Base-by-base conservation (phyloP, 2,329 filamentous ascomycete species). In the Xylariomycetidae sp. region DNA sequence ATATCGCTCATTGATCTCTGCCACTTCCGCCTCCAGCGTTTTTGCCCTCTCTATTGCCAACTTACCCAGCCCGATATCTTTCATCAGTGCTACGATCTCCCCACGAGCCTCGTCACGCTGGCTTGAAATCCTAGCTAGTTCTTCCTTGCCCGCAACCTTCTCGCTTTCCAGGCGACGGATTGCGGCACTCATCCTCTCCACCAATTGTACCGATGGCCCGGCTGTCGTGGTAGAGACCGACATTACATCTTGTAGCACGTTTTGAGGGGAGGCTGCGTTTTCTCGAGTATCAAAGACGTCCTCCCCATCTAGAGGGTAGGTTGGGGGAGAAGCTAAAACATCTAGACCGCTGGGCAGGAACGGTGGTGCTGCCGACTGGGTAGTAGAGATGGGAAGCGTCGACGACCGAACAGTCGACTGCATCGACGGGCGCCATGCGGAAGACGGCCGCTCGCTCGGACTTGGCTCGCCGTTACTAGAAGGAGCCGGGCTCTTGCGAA, bases 111-210 rank as follows among this genome's bases (percentile, higher is more conserved):
- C 88, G 53, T 98, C 92, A 29, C 92, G 76, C 59, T 98, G 92
- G n/a, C 74, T 70, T 5, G 80, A 80, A 13, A 98, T 74, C 6
- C 90, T 73, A 0, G 74, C 70, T 44, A 96, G 70, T 58, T 98
- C 92, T 55, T 98, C 92, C 52, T 85, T 88, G 11, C 82, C 81
- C 2, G 83, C 85, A 2, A 92, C 86, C 55, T 94, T 94, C 56
- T 98, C 92, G 30, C 80, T 87, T 56, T 98, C 92, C 0, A 98
- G 70, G 5, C 90, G 79, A 8, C 92, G 84, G 27, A 98, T 89
- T 0, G 88, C 87, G 3, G 89, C 87, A 53, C 86, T 94, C 87
- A 98, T 94, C 33, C 90, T 79, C 63, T 97, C 92, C 12, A 98
- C 89, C 1, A 98, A 76, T 61, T 97, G 90, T 2, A 98, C 90